Percentiles rank a stretch among this genome's conserved stretches.
Evolutionary conservation across 1,284 basidiomycete genomes (phyloP).

Genomic region (Golubevia sp.): DNA sequence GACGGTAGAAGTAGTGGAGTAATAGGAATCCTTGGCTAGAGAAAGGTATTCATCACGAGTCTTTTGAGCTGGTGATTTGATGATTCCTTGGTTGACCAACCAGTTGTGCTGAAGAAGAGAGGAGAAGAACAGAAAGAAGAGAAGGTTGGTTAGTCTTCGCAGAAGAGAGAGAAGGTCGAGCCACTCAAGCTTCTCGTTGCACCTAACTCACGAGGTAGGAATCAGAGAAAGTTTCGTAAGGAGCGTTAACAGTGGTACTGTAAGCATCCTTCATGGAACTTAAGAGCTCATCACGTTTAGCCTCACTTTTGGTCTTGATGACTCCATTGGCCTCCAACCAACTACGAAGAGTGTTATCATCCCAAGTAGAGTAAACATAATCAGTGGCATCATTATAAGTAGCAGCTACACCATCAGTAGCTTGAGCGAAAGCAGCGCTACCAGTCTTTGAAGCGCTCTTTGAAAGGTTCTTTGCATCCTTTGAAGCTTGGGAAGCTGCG

Average conservation of each 20-base stretch:
- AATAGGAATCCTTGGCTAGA: constrained; percentile 52
- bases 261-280: constrained; percentile 36
- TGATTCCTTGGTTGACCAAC: constrained; percentile 51
- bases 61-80: constrained; percentile 36
- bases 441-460: constrained; percentile 33
- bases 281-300: constrained; percentile 45
- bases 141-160: background rate
- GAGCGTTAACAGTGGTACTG: constrained; percentile 37
- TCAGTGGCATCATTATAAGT: constrained; percentile 41
- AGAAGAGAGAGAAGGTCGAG: background rate
- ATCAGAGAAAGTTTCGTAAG: constrained; percentile 50
- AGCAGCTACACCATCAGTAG: constrained; percentile 14
- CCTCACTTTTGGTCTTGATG: constrained; percentile 41
- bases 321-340: constrained; percentile 43
- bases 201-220: constrained; percentile 42
- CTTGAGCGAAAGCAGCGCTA: constrained; percentile 32
- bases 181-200: no score
- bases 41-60: constrained; percentile 42
- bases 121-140: background rate
- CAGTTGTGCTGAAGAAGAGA: constrained; percentile 31
- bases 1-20: constrained; percentile 34
- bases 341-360: constrained; percentile 38
- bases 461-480: constrained; percentile 8
- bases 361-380: constrained; percentile 56
- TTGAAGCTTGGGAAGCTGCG: constrained; percentile 5